Conservation (phyloP, 2,329 filamentous ascomycete genomes). For the Neonectria neomacrospora region DNA sequence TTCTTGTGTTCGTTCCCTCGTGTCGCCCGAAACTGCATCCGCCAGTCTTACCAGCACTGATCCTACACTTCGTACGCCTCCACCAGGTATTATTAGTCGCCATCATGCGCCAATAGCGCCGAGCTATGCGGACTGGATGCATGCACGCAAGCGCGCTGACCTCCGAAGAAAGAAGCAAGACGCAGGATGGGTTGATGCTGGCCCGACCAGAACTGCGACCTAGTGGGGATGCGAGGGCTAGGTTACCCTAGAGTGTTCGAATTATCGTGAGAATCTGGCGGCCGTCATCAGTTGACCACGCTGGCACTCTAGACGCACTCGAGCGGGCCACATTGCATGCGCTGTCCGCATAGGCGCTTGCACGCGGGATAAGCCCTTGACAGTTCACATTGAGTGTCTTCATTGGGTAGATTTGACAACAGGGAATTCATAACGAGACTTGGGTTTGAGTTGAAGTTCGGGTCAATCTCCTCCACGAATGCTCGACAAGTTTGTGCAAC, state of each 20-base stretch:
- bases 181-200: conserved; percentile 37
- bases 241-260: conserved; percentile 39
- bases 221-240: conserved; percentile 35
- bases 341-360: conserved; percentile 34
- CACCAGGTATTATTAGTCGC: conserved; percentile 28
- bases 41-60: background rate
- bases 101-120: conserved; percentile 23
- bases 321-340: conserved; percentile 31
- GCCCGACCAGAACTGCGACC: conserved; percentile 33
- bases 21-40: conserved; percentile 24
- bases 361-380: conserved; percentile 23
- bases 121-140: conserved; percentile 23
- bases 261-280: conserved; percentile 33
- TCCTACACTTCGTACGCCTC: background rate
- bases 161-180: conserved; percentile 39
- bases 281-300: conserved; percentile 40
- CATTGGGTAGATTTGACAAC: conserved; percentile 24
- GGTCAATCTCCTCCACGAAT: conserved; percentile 4
- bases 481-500: background rate
- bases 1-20: conserved; percentile 22
- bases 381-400: conserved; percentile 18
- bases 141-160: conserved; percentile 36
- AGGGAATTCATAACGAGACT: conserved; percentile 1
- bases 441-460: background rate
- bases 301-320: conserved; percentile 39